Evolutionary conservation across 352 stramenopile genomes (phyloP).

Genomic region (Globisporangium abappressorium): DNA sequence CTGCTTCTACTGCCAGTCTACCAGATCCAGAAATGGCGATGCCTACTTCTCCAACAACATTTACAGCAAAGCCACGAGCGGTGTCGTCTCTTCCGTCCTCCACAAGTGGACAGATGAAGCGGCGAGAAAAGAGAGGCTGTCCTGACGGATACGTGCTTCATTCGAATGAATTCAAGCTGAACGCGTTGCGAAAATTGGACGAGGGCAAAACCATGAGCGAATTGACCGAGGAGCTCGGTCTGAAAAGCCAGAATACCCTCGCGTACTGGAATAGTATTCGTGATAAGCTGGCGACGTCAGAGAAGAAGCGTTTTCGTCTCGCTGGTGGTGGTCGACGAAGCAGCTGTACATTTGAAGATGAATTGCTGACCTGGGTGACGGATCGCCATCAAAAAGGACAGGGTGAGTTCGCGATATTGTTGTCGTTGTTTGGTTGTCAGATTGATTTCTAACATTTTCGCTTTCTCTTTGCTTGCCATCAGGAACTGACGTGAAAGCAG

Average conservation of each 20-base stretch:
- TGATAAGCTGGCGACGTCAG: constrained; percentile 62
- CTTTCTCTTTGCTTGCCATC: background rate
- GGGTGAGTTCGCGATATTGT: constrained; percentile 20
- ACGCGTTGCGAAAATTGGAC: constrained; percentile 62
- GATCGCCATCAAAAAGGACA: constrained; percentile 61
- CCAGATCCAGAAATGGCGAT: background rate
- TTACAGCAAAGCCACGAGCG: constrained; percentile 2
- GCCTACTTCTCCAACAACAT: background rate
- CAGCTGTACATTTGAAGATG: constrained; percentile 72
- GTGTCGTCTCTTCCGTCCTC: background rate
- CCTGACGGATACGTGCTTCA: constrained; percentile 64
- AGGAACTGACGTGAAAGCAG: constrained; percentile 67
- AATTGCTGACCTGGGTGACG: constrained; percentile 70
- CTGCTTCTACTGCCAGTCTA: constrained; percentile 2
- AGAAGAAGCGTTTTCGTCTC: constrained; percentile 75
- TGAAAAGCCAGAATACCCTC: constrained; percentile 70
- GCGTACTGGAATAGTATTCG: constrained; percentile 79
- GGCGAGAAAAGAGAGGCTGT: constrained; percentile 42
- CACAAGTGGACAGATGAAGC: constrained; percentile 17
- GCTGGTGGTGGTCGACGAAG: constrained; percentile 60
- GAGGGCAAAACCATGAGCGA: constrained; percentile 61
- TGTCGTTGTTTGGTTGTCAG: background rate
- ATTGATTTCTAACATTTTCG: constrained; percentile 3
- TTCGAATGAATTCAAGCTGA: constrained; percentile 81
- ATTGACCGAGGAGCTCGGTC: constrained; percentile 56